These are phyloP conservation scores for Daedaleopsis nitida DNA, from an alignment of 768 basidiomycete genomes.

Conservation along the genomic window DNA sequence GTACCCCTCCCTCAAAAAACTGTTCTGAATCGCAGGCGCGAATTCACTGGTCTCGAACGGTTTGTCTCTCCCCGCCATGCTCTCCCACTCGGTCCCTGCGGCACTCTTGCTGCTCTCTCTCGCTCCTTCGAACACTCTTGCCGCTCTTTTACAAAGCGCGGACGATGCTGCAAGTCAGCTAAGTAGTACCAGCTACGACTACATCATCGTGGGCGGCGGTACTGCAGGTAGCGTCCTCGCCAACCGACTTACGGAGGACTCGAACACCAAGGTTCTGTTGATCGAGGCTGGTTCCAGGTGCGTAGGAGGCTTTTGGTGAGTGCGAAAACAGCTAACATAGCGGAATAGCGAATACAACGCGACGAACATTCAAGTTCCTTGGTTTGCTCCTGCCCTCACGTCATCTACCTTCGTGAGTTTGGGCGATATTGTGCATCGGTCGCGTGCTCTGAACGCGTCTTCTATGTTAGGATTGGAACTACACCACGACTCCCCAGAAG, in stretches of 20 bases:
- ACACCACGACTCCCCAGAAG: slow-evolving; percentile 26
- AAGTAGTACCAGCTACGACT: not conserved
- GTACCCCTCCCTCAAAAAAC: not conserved
- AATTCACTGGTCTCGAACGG: not conserved
- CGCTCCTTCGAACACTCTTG: not conserved
- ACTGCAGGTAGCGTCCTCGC: slow-evolving; percentile 15
- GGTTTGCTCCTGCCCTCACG: not conserved
- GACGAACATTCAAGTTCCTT: not conserved
- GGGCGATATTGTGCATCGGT: not conserved
- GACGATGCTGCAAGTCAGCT: not conserved
- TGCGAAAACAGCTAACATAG: not conserved
- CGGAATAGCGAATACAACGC: not conserved
- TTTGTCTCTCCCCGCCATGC: not conserved
- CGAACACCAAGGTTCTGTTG: slow-evolving; percentile 7
- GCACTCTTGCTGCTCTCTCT: not conserved
- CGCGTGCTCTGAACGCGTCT: not conserved
- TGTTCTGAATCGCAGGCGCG: not conserved
- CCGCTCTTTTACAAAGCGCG: not conserved
- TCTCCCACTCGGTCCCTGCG: not conserved
- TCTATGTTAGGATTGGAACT: slow-evolving; percentile 25
- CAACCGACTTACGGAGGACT: slow-evolving; percentile 12
- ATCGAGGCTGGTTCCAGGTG: slow-evolving; percentile 14
- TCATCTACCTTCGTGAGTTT: not conserved
- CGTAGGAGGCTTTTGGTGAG: no score
- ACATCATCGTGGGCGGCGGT: slow-evolving; percentile 11